Base-by-base conservation (phyloP, 257 asterid genomes). In the Gentiana macrophylla region DNA sequence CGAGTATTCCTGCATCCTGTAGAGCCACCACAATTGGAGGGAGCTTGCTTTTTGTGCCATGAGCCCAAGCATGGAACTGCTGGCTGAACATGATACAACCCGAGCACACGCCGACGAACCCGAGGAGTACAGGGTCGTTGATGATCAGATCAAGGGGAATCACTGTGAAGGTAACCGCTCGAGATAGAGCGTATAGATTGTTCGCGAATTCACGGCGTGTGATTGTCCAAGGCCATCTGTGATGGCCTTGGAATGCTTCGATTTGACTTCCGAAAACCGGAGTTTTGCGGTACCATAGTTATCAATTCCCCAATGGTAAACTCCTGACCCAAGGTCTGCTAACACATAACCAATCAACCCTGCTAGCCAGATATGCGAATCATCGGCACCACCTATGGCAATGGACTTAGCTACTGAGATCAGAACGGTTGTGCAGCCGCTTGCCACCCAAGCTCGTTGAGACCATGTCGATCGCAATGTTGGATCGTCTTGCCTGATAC, bases 301-400 rank as follows among this genome's bases (percentile, higher is more conserved):
- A 70, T 87, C 98, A 37, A 91, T 82, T 36, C 84, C 96, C 96
- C 96, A 87, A 59, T 91, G 96, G 73, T 87, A 91, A 50, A 84
- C 66, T 12, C 96, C 94, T 1, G 96, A 84, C 65, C 82, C 94
- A 11, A 90, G 79, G 46, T 90, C 97, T 0, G 94, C 79, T 2
- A 86, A 53, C 32, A 81, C 67, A 77, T 84, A 87, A 55, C 95
- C 98, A n/a, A 72, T 15, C 46, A 57, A 45, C 61, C 78, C 79
- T n/a, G 86, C 89, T 15, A 76, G 59, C 84, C 80, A 80, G 1
- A 41, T 56, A 8, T 78, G 82, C 8, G 95, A 72, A 24, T 52
- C 76, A 24, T 63, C 61, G 0, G 77, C 72, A 0, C 67, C 84
- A 0, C 61, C 13, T 4, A 62, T 36, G 0, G 62, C 13, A 3